Conservation (phyloP, 495 filamentous ascomycete species). For the Neurospora sp. region DNA sequence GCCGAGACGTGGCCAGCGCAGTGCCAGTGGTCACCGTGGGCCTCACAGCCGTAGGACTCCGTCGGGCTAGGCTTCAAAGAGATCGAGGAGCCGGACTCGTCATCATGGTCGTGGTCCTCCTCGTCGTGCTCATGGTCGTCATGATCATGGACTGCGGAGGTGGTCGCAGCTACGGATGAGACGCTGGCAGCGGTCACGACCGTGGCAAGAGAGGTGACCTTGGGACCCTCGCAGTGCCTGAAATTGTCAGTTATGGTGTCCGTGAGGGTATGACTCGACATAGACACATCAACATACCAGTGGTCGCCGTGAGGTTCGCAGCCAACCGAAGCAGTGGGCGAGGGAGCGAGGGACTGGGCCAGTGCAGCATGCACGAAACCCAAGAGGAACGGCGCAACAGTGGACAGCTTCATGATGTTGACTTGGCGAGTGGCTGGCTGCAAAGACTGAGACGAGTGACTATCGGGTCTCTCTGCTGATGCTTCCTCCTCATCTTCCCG, state of each 20-base stretch:
- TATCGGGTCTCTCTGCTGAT: neutral
- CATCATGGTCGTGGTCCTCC: constrained; percentile 8
- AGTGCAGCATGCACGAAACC: constrained; percentile 13
- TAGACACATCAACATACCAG: constrained; percentile 16
- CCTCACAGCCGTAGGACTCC: constrained; percentile 25
- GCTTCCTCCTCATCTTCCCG: neutral
- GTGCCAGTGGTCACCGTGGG: constrained; percentile 33
- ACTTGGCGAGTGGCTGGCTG: neutral
- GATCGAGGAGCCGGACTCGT: constrained; percentile 5
- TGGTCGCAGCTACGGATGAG: constrained; percentile 1
- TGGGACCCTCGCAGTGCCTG: constrained; percentile 27
- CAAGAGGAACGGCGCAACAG: constrained; percentile 9
- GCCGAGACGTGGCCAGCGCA: constrained; percentile 23
- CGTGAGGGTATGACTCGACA: neutral
- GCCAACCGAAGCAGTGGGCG: constrained; percentile 28
- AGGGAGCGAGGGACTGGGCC: constrained; percentile 18
- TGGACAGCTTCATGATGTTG: constrained; percentile 15
- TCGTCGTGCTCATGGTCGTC: constrained; percentile 8
- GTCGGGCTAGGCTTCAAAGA: constrained; percentile 24
- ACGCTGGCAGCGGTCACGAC: neutral
- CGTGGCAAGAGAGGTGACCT: constrained; percentile 5
- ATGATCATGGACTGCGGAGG: constrained; percentile 6
- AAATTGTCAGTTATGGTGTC: neutral
- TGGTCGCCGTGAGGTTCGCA: constrained; percentile 29
- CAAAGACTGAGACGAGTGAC: neutral